Evolutionary conservation across 2,329 filamentous ascomycete genomes (phyloP), one percentile per base, ranked within the genome.

Genomic region (Cladosporium sp.): DNA sequence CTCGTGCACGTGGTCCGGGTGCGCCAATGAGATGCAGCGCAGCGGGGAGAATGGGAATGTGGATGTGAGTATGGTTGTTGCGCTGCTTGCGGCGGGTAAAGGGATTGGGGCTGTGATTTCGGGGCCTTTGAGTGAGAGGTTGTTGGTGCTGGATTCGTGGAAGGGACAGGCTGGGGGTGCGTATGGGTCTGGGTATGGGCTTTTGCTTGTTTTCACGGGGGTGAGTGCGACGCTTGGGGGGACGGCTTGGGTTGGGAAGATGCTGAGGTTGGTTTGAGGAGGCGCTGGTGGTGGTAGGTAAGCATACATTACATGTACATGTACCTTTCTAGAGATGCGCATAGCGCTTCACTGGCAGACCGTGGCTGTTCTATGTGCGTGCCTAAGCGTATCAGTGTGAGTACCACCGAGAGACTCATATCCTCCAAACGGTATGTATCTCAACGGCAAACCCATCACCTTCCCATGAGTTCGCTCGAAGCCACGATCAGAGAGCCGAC

Each of bases 51-150:
- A 66, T 25, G 66, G 70, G 1, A 67, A 65, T 5, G 75, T 79
- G 0, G 83, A 85, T 51, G 74, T 80, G 3, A 80, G 81, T 0
- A 80, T 85, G 67, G 77, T 84, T 0, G 82, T 85, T 65, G 79
- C 79, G 0, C 76, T 81, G 16, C 74, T 85, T 62, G 79, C 79
- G 11, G 80, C 80, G 10, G 83, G 83, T 0, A 81, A 82, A 53
- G 84, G 84, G 0, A 77, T 85, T 23, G 83, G 84, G 3, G 83
- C 81, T 70, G 74, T 86, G 11, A 78, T 81, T 11, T 80, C 78
- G 66, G 84, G 84, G 3, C 84, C 84, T 0, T 71, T 86, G 49
- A 84, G 82, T 57, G 83, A 84, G 70, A 78, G 74, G 16, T 69
- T 83, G 36, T 67, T 83, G 10, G 71, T 72, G n/a, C 70, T 72